Conservation (phyloP, 2,329 filamentous ascomycete species). For the Epichloe baconii region DNA sequence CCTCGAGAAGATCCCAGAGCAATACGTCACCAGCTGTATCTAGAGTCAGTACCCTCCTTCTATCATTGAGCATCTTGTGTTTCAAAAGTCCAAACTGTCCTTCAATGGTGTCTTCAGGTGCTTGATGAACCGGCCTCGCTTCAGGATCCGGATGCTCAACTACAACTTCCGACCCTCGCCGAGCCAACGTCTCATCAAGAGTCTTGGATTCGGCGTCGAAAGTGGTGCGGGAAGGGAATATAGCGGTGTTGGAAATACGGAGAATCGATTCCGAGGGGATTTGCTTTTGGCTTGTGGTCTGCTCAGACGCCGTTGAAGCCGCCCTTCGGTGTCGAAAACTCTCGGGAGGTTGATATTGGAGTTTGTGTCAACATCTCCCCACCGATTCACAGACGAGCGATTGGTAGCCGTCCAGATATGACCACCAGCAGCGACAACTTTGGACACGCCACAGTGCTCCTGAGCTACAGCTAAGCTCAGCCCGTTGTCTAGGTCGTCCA, state of each 20-base stretch:
- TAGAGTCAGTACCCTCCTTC: conserved; percentile 75
- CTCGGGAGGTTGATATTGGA: conserved; percentile 53
- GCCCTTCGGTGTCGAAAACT: conserved; percentile 35
- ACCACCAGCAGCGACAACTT: conserved; percentile 54
- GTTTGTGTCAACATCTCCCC: conserved; percentile 74
- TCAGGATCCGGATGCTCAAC: conserved; percentile 18
- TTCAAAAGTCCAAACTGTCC: conserved; percentile 94
- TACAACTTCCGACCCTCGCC: conserved; percentile 23
- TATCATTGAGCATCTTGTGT: conserved; percentile 80
- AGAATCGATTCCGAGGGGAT: conserved; percentile 70
- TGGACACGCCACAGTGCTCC: conserved; percentile 72
- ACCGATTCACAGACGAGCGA: conserved; percentile 83
- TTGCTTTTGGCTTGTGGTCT: conserved; percentile 37
- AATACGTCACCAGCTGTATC: conserved; percentile 93
- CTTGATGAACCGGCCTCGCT: conserved; percentile 49
- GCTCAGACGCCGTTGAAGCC: conserved; percentile 27
- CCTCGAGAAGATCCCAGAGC: conserved; percentile 84
- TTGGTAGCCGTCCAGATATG: conserved; percentile 85
- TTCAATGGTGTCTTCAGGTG: conserved; percentile 74
- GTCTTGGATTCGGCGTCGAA: conserved; percentile 44
- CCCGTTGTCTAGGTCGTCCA: conserved; percentile 64
- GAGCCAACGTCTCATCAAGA: conserved; percentile 28
- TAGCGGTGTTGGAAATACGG: conserved; percentile 70
- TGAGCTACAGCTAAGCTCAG: conserved; percentile 82
- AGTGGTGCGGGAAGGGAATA: conserved; percentile 45